These are phyloP conservation scores for Cladophialophora chaetospira DNA, from an alignment of 2,329 filamentous ascomycete genomes.

Conservation along the genomic window DNA sequence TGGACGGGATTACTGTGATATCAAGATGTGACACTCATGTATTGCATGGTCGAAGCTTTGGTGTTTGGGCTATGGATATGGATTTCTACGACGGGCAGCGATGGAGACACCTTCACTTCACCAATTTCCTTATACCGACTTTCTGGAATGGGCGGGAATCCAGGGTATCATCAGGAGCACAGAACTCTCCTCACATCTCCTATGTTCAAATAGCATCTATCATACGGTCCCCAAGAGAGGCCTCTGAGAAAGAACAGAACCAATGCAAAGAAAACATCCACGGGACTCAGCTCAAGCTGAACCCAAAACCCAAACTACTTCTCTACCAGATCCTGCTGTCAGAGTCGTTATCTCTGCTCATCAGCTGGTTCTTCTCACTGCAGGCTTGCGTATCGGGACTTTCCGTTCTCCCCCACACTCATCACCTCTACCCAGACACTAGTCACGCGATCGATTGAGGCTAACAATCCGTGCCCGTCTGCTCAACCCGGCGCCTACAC, in stretches of 20 bases:
- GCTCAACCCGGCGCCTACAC: too few species aligned
- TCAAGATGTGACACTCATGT: neutral
- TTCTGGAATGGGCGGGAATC: neutral
- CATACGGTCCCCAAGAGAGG: neutral
- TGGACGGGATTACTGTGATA: conserved; percentile 3
- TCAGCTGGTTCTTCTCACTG: neutral
- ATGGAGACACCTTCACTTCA: conserved; percentile 1
- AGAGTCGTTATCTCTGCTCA: neutral
- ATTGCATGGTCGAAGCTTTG: neutral
- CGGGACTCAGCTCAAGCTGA: neutral
- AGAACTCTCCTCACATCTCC: neutral
- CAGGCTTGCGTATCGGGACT: too few species aligned
- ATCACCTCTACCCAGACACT: too few species aligned
- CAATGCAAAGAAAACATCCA: neutral
- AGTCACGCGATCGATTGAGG: too few species aligned
- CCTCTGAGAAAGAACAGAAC: neutral
- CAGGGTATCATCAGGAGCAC: neutral
- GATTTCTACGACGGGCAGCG: neutral
- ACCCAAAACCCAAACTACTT: neutral
- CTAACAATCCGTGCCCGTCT: too few species aligned
- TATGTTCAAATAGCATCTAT: conserved; percentile 4
- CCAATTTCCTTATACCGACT: neutral
- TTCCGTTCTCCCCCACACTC: too few species aligned
- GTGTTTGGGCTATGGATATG: neutral
- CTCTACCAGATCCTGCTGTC: too few species aligned